Evolutionary conservation across 176 grass and related monocot genomes (phyloP), one percentile per base, ranked within the genome.

Genomic region (Guadua angustifolia): DNA sequence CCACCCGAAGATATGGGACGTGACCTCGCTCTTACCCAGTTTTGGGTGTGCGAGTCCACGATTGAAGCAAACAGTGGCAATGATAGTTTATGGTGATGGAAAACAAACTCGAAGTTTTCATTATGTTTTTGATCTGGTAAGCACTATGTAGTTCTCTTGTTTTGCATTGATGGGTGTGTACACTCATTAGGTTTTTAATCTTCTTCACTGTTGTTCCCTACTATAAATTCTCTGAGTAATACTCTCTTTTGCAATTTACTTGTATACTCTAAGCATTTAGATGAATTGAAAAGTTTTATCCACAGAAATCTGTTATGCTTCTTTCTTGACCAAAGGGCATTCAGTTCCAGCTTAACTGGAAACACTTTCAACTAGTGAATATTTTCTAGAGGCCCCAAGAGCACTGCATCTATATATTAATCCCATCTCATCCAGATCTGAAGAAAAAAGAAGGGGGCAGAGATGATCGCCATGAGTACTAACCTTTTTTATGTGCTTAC

Each of bases 41-140:
- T n/a, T n/a, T n/a, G n/a, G n/a, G n/a, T n/a, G n/a, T n/a, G n/a
- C n/a, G n/a, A n/a, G n/a, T n/a, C n/a, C n/a, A n/a, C n/a, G n/a
- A n/a, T n/a, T n/a, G n/a, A n/a, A n/a, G n/a, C n/a, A n/a, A n/a
- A n/a, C n/a, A n/a, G n/a, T n/a, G n/a, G n/a, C 89, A 17, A 84
- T 97, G 82, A 94, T 92, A 77, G 92, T 97, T 77, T 94, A 97
- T 88, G 94, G 92, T 39, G 92, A 93, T 69, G 94, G 92, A 81
- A 97, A 93, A 88, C 94, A 97, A 76, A 97, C 94, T 66, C 78
- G 94, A 83, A 97, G 94, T 86, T 97, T 97, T 75, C 92, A 94
- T 24, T 97, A 92, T 94, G 94, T 97, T 79, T 87, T 92, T 92
- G 94, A 97, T 90, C 71, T 97, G 92, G 94, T 97, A 90, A 74